Conservation (phyloP, 345 rosid species). For the Gossypium turneri region DNA sequence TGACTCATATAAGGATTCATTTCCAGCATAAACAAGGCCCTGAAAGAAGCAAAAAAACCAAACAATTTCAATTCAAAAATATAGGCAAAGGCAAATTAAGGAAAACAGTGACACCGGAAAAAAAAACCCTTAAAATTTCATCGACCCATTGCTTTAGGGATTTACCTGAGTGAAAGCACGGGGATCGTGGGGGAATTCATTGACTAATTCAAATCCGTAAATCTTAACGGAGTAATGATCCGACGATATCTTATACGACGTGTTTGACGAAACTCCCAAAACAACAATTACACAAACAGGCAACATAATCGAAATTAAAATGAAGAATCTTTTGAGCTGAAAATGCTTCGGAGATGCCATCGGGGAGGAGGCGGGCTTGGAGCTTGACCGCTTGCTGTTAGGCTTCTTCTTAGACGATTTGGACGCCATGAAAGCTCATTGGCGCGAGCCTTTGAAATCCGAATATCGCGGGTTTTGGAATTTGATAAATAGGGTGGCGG, state of each 20-base stretch:
- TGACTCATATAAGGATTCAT: conserved; percentile 76
- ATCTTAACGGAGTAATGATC: conserved; percentile 15
- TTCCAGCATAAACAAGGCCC: conserved; percentile 83
- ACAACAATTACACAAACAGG: conserved; percentile 28
- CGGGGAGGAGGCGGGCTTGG: conserved; percentile 11
- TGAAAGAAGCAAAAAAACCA: conserved; percentile 28
- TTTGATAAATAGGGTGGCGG: not conserved
- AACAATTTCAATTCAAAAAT: not conserved
- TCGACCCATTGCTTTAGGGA: not conserved
- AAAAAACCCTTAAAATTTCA: not conserved
- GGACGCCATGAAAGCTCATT: conserved; percentile 31
- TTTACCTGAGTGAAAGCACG: conserved; percentile 68
- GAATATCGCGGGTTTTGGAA: not conserved
- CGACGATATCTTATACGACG: conserved; percentile 6
- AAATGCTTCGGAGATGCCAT: conserved; percentile 35
- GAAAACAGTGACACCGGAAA: not conserved
- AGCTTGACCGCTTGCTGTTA: conserved; percentile 25
- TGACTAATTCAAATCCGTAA: conserved; percentile 46
- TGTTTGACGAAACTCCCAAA: conserved; percentile 36
- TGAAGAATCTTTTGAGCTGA: conserved; percentile 28
- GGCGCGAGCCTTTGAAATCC: not conserved
- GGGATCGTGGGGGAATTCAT: conserved; percentile 68
- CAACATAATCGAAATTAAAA: conserved; percentile 29
- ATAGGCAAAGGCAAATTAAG: not conserved
- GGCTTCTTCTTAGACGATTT: conserved; percentile 37